These are phyloP conservation scores for Cryptosporidium viatorum DNA, from an alignment of 169 alveolate species.

Conservation along the genomic window DNA sequence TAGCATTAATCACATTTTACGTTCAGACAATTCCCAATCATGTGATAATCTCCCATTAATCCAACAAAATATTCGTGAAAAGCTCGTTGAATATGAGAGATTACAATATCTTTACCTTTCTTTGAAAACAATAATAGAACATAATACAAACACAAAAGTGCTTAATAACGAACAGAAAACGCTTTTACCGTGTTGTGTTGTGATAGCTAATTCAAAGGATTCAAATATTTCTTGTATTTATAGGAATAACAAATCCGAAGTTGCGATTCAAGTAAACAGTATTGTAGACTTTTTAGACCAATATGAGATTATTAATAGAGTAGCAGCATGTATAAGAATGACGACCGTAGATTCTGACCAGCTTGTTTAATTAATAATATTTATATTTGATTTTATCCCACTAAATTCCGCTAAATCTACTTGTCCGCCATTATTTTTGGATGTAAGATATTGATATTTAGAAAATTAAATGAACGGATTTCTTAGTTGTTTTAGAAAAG, in stretches of 20 bases:
- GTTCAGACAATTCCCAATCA: constrained; percentile 2
- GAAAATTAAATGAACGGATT: background rate
- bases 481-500: constrained; percentile 10
- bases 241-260: constrained; percentile 36
- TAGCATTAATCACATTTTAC: constrained; percentile 24
- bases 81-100: constrained; percentile 56
- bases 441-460: background rate
- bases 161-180: constrained; percentile 3
- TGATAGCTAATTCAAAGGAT: constrained; percentile 60
- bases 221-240: constrained; percentile 62
- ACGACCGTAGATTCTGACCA: background rate
- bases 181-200: constrained; percentile 47
- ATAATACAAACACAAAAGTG: constrained; percentile 6
- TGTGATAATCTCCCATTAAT: constrained; percentile 55
- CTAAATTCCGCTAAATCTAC: constrained; percentile 1
- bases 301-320: constrained; percentile 59
- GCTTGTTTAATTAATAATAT: background rate
- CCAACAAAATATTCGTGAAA: constrained; percentile 57
- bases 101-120: constrained; percentile 39
- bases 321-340: constrained; percentile 58
- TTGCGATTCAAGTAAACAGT: constrained; percentile 61
- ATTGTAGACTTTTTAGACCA: constrained; percentile 67
- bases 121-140: constrained; percentile 59
- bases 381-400: background rate
- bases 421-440: constrained; percentile 25